Percentiles rank a stretch among this genome's conserved stretches.
Evolutionary conservation across 805 yeast species (phyloP).

Genomic region (Starmerella bombicola): DNA sequence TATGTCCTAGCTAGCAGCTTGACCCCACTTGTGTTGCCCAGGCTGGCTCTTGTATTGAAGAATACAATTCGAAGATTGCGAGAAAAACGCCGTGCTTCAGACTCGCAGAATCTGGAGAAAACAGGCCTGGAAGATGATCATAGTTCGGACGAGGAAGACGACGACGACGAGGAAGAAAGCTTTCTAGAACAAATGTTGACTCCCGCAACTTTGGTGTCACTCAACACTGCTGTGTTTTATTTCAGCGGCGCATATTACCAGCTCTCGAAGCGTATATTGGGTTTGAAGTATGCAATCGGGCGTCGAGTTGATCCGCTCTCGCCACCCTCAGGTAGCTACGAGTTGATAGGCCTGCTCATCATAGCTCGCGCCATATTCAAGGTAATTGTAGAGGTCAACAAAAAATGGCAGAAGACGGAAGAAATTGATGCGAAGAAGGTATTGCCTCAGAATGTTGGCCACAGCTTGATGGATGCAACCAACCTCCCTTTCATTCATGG

Average conservation of each 20-base stretch:
- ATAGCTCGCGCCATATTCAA: slow-evolving; percentile 24
- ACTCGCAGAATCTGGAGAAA: background rate
- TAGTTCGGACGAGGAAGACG: slow-evolving; percentile 6
- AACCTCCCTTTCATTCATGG: slow-evolving; percentile 58
- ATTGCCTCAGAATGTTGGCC: slow-evolving; percentile 17
- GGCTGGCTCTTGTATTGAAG: slow-evolving; percentile 3
- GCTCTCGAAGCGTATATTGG: slow-evolving; percentile 61
- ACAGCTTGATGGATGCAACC: slow-evolving; percentile 46
- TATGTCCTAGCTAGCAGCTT: slow-evolving; percentile 51
- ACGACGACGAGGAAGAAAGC: slow-evolving; percentile 1
- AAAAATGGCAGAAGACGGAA: background rate
- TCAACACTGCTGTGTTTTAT: slow-evolving; percentile 74
- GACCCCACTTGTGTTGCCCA: slow-evolving; percentile 41
- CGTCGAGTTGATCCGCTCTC: slow-evolving; percentile 26
- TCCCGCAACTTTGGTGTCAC: slow-evolving; percentile 38
- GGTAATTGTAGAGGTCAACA: background rate
- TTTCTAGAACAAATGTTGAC: slow-evolving; percentile 15
- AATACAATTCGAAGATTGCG: background rate
- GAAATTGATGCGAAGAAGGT: slow-evolving; percentile 1
- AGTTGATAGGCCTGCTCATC: slow-evolving; percentile 45
- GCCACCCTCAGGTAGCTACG: slow-evolving; percentile 40
- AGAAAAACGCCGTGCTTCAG: background rate
- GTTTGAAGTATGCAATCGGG: slow-evolving; percentile 53
- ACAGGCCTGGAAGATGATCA: background rate
- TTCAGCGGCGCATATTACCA: slow-evolving; percentile 73